Conservation (phyloP, 2,329 filamentous ascomycete species). For the Talaromyces rugulosus region DNA sequence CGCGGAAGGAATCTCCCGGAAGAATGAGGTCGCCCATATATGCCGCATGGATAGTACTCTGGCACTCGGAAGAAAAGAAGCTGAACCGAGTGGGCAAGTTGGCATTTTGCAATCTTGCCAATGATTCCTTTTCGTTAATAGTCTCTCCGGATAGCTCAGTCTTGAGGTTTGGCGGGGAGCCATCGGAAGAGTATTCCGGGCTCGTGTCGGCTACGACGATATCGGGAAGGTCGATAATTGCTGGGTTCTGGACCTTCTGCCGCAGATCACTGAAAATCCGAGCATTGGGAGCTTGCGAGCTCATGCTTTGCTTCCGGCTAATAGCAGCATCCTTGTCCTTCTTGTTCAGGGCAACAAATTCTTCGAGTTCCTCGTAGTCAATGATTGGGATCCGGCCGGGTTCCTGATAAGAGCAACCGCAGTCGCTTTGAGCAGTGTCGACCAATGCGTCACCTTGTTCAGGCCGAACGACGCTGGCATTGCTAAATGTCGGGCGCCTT, state of each 20-base stretch:
- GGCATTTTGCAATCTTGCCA: constrained; percentile 37
- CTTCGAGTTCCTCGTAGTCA: constrained; percentile 91
- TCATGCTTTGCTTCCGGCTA: constrained; percentile 43
- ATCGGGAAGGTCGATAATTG: constrained; percentile 27
- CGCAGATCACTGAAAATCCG: constrained; percentile 62
- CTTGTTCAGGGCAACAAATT: constrained; percentile 67
- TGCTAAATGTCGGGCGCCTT: constrained; percentile 57
- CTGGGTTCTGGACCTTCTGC: constrained; percentile 31
- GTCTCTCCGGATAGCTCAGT: constrained; percentile 4
- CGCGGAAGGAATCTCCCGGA: constrained; percentile 82
- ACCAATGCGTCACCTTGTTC: constrained; percentile 32
- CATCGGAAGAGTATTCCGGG: constrained; percentile 23
- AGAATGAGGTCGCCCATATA: constrained; percentile 85
- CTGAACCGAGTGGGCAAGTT: constrained; percentile 78
- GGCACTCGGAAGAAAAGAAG: constrained; percentile 93
- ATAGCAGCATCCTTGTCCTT: constrained; percentile 42
- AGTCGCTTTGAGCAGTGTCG: constrained; percentile 60
- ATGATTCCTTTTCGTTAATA: constrained; percentile 29
- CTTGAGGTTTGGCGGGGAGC: constrained; percentile 19
- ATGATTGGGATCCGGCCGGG: constrained; percentile 76
- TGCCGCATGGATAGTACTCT: constrained; percentile 86
- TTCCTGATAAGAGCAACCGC: constrained; percentile 75
- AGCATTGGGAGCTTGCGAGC: constrained; percentile 47
- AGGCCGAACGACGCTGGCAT: constrained; percentile 54
- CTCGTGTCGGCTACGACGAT: constrained; percentile 27